Evolutionary conservation across 345 rosid species (phyloP).

Genomic region (Citrus australasica): DNA sequence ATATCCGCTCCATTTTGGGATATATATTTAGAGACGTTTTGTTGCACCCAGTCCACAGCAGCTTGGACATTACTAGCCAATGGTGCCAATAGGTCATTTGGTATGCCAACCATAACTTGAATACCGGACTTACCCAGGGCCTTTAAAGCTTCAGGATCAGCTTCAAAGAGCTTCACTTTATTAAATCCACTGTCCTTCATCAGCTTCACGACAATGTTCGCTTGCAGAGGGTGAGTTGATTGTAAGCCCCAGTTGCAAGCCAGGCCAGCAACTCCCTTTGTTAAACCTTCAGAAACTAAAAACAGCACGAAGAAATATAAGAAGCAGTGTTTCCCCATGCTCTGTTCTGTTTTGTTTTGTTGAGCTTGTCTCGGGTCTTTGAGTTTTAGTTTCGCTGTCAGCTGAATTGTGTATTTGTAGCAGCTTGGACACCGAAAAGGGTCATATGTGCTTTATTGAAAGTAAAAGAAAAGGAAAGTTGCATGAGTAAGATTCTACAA

Average conservation of each 20-base stretch:
- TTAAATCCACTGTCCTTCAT: constrained; percentile 75
- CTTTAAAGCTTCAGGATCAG: constrained; percentile 69
- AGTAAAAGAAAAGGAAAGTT: constrained; percentile 41
- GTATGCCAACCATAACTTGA: constrained; percentile 92
- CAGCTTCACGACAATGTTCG: constrained; percentile 60
- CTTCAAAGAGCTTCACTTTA: constrained; percentile 89
- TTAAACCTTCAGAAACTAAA: constrained; percentile 3
- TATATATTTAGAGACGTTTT: constrained; percentile 59
- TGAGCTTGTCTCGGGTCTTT: neutral
- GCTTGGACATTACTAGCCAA: constrained; percentile 52
- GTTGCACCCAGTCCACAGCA: constrained; percentile 71
- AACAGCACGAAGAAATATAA: constrained; percentile 24
- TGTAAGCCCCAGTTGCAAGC: constrained; percentile 79
- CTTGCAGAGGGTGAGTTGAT: constrained; percentile 64
- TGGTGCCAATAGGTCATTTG: constrained; percentile 64
- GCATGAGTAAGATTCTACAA: constrained; percentile 27
- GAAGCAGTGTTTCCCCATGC: constrained; percentile 27
- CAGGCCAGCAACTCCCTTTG: constrained; percentile 45
- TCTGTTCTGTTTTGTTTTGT: neutral
- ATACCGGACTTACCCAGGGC: constrained; percentile 88
- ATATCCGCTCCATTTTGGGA: constrained; percentile 64
- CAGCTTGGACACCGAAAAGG: neutral
- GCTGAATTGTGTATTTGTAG: neutral
- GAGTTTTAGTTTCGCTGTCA: neutral
- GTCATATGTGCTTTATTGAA: constrained; percentile 29